phyloP scores from a whole-genome alignment of 441 rosid species.

The Biscutella laevigata region DNA sequence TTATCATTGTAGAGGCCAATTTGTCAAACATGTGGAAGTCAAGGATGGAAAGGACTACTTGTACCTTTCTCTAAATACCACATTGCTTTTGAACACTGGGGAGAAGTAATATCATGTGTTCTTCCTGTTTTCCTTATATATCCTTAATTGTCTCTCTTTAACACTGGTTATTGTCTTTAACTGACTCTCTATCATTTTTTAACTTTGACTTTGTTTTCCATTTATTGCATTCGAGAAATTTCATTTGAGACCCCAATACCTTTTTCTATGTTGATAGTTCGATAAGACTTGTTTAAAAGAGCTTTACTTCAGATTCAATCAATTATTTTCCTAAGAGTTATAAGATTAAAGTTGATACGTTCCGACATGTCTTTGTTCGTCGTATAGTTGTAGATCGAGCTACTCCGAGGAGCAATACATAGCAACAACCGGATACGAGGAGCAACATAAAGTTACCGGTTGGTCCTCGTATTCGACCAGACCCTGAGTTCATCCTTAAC shows the following conservation, averaged over 20 bases:
- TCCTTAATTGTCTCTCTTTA: not conserved
- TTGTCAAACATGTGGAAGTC: constrained; percentile 25
- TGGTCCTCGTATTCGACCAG: too few relatives aligned
- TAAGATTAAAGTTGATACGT: constrained; percentile 7
- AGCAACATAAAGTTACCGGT: too few relatives aligned
- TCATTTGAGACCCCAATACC: not conserved
- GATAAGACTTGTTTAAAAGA: constrained; percentile 14
- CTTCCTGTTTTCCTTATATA: not conserved
- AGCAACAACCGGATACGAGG: too few relatives aligned
- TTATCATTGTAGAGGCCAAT: constrained; percentile 18
- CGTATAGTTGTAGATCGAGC: too few relatives aligned
- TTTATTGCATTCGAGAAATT: constrained; percentile 17
- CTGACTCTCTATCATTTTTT: not conserved
- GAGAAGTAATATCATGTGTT: constrained; percentile 9
- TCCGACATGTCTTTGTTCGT: too few relatives aligned
- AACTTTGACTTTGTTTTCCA: constrained; percentile 2
- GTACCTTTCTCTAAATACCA: constrained; percentile 22
- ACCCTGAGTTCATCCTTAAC: too few relatives aligned
- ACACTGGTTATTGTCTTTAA: not conserved
- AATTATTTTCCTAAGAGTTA: constrained; percentile 2
- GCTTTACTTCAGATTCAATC: not conserved
- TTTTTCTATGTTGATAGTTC: constrained; percentile 21
- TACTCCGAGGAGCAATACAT: too few relatives aligned
- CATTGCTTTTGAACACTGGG: constrained; percentile 21
- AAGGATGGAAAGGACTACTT: constrained; percentile 19